Evolutionary conservation across 768 basidiomycete genomes (phyloP).

Genomic region (Boletales sp.): DNA sequence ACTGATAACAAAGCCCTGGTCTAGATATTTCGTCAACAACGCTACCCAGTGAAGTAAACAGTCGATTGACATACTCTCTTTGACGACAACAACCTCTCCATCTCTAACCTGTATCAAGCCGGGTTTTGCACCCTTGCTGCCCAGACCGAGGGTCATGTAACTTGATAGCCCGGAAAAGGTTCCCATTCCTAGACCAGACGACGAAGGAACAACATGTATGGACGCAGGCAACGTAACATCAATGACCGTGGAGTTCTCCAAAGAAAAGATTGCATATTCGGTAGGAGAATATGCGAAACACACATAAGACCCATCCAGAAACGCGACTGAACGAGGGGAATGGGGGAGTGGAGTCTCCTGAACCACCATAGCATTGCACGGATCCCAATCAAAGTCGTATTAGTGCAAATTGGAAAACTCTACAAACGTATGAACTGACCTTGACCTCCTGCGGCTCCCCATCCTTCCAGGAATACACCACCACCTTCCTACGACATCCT

Average conservation of each 20-base stretch:
- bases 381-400: neutral
- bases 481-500: constrained; percentile 81
- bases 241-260: constrained; percentile 52
- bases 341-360: constrained; percentile 85
- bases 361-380: neutral
- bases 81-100: constrained; percentile 65
- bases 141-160: constrained; percentile 82
- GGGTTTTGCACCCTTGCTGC: constrained; percentile 64
- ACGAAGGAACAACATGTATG: constrained; percentile 31
- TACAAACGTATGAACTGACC: constrained; percentile 36
- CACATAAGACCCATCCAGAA: constrained; percentile 56
- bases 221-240: constrained; percentile 49
- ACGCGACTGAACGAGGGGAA: constrained; percentile 81
- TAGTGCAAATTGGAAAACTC: neutral
- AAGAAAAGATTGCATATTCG: constrained; percentile 60
- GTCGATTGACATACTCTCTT: constrained; percentile 62
- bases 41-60: neutral
- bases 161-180: constrained; percentile 72
- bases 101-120: constrained; percentile 52
- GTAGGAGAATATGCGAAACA: constrained; percentile 81
- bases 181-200: constrained; percentile 47
- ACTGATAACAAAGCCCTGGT: constrained; percentile 64
- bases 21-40: constrained; percentile 34
- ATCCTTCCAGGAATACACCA: constrained; percentile 84
- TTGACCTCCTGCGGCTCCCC: constrained; percentile 71